Percentiles rank a stretch among this genome's conserved stretches.
These are phyloP conservation scores for Verbena officinalis DNA, from an alignment of 257 asterid species.

Conservation along the genomic window DNA sequence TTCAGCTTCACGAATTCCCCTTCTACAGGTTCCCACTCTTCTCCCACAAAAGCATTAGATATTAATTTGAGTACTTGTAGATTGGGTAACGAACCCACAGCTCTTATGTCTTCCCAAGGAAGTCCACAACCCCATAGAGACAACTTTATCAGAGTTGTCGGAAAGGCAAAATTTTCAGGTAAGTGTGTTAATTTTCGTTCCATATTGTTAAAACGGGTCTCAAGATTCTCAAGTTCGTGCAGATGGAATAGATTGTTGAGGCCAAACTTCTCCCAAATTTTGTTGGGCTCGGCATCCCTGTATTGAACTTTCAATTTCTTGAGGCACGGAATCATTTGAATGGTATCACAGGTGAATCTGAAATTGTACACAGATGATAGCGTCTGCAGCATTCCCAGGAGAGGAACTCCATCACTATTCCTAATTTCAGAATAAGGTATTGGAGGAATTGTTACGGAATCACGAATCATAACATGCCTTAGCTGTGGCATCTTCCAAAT, in stretches of 20 bases:
- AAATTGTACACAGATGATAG: not conserved
- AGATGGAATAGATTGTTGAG: not conserved
- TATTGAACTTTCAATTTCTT: not conserved
- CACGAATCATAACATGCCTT: not conserved
- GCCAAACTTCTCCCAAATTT: not conserved
- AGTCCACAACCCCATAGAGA: too few species aligned
- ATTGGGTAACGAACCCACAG: not conserved
- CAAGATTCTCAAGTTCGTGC: not conserved
- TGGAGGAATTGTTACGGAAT: not conserved
- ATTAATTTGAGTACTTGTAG: not conserved
- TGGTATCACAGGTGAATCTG: not conserved
- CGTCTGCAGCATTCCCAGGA: not conserved
- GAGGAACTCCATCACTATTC: not conserved
- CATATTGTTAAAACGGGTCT: too few species aligned
- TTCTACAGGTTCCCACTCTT: not conserved
- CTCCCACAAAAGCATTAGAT: not conserved
- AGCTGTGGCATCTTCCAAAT: not conserved
- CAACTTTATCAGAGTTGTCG: too few species aligned
- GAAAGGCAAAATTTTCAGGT: too few species aligned
- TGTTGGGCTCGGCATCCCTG: too few species aligned
- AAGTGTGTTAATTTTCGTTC: too few species aligned
- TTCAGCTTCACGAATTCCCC: slow-evolving; percentile 5
- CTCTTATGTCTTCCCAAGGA: not conserved
- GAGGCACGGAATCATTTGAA: not conserved
- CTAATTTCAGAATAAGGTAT: not conserved